phyloP scores from a whole-genome alignment of 495 filamentous ascomycete species.

The Neurospora cerealis region DNA sequence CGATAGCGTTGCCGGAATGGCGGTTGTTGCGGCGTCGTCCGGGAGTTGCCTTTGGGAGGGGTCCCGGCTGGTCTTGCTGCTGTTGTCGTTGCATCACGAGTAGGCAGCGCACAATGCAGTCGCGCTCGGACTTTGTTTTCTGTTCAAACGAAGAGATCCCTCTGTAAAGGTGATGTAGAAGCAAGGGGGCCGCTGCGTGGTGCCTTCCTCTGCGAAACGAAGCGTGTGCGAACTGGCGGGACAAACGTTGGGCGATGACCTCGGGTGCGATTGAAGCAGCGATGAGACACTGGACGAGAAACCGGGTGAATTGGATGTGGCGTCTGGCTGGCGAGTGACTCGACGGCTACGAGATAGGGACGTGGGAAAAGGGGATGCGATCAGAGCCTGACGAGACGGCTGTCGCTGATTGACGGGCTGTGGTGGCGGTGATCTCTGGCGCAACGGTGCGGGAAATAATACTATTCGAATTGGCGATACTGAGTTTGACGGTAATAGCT shows the following conservation, averaged over 20 bases:
- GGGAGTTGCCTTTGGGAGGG: slow-evolving; percentile 24
- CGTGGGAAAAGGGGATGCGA: slow-evolving; percentile 7
- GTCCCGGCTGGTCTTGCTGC: slow-evolving; percentile 7
- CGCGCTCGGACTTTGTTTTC: not conserved
- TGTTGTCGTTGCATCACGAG: slow-evolving; percentile 18
- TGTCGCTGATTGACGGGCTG: not conserved
- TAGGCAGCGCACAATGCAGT: not conserved
- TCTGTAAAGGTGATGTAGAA: slow-evolving; percentile 2
- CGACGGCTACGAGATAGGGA: slow-evolving; percentile 6
- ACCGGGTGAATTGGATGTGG: not conserved
- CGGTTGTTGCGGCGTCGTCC: slow-evolving; percentile 31
- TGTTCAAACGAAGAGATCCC: slow-evolving; percentile 4
- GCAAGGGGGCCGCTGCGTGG: not conserved
- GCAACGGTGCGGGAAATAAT: slow-evolving; percentile 9
- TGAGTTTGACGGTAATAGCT: slow-evolving; percentile 13
- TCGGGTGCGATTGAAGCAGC: not conserved
- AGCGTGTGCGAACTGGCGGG: not conserved
- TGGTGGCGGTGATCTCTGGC: not conserved
- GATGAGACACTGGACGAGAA: not conserved
- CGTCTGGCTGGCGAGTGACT: not conserved
- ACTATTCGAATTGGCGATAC: slow-evolving; percentile 17
- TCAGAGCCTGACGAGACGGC: slow-evolving; percentile 9
- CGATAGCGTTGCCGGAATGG: slow-evolving; percentile 21
- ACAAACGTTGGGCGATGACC: not conserved
- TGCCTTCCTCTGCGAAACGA: not conserved